These are phyloP conservation scores for Camillea tinctor DNA, from an alignment of 2,329 filamentous ascomycete species.

Conservation along the genomic window DNA sequence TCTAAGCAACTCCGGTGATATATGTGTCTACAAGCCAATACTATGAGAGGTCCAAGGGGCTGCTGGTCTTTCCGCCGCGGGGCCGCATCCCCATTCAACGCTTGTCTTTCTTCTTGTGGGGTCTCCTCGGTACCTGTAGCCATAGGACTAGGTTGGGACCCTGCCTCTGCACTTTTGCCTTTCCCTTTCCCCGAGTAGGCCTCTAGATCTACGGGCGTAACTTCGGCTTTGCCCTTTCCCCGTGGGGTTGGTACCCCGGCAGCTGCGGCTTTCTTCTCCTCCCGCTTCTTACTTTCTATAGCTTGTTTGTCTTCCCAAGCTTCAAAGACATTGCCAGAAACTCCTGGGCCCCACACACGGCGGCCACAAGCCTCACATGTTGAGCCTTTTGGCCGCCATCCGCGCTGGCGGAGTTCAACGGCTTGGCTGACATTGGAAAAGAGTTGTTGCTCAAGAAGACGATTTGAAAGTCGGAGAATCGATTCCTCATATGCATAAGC, in stretches of 20 bases:
- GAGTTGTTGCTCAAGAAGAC: constrained; percentile 82
- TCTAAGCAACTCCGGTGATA: constrained; percentile 71
- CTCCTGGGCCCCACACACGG: constrained; percentile 85
- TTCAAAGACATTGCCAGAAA: constrained; percentile 73
- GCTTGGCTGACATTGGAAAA: constrained; percentile 80
- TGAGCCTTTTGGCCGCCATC: constrained; percentile 85
- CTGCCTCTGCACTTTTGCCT: constrained; percentile 51
- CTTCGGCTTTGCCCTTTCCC: constrained; percentile 36
- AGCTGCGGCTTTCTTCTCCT: constrained; percentile 42
- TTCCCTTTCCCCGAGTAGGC: constrained; percentile 41
- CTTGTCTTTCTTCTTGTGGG: constrained; percentile 35
- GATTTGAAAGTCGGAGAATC: constrained; percentile 79
- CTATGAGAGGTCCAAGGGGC: constrained; percentile 62
- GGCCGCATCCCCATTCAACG: constrained; percentile 35
- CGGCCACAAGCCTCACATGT: constrained; percentile 83
- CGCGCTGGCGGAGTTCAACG: constrained; percentile 71
- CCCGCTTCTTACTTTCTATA: constrained; percentile 45
- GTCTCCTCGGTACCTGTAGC: constrained; percentile 2
- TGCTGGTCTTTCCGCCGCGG: constrained; percentile 42
- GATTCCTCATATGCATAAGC: constrained; percentile 95
- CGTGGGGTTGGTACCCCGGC: constrained; percentile 13
- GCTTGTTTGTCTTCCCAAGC: constrained; percentile 70
- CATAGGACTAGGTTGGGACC: constrained; percentile 6
- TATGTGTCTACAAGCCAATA: constrained; percentile 69
- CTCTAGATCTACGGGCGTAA: constrained; percentile 22